Conservation (phyloP, 768 basidiomycete genomes). For the Floccularia luteovirens region DNA sequence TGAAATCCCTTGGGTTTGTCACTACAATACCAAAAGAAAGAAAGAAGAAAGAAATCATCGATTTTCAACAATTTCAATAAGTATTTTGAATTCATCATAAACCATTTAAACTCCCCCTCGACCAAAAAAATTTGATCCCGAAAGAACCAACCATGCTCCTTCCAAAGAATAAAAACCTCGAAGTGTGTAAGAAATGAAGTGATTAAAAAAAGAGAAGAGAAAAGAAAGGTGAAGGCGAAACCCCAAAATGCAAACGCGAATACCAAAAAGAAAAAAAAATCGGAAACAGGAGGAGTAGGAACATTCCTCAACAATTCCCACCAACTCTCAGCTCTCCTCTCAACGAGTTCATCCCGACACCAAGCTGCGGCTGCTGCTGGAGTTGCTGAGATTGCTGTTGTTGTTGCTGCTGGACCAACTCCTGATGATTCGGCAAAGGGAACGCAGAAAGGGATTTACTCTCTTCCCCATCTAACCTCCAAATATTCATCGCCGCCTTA, state of each 20-base stretch:
- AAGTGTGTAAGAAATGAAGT: too few species aligned
- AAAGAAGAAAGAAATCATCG: neutral
- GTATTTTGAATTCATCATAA: neutral
- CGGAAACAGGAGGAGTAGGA: too few species aligned
- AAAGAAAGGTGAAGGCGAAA: too few species aligned
- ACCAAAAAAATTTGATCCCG: neutral
- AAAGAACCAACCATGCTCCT: neutral
- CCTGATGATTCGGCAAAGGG: slow-evolving; percentile 34
- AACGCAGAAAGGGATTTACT: slow-evolving; percentile 45
- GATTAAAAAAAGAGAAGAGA: too few species aligned
- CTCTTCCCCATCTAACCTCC: slow-evolving; percentile 70
- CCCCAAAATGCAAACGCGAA: too few species aligned
- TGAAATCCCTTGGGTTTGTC: too few species aligned
- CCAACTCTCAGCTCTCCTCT: too few species aligned
- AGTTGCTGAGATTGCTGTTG: too few species aligned
- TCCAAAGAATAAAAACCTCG: neutral
- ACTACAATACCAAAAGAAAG: slow-evolving; percentile 2
- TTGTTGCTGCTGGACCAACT: slow-evolving; percentile 24
- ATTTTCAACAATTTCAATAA: neutral
- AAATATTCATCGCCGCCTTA: slow-evolving; percentile 44
- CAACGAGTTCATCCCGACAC: too few species aligned
- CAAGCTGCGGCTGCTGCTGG: too few species aligned
- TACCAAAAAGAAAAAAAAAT: too few species aligned
- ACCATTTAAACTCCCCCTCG: neutral
- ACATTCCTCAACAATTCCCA: too few species aligned